phyloP scores from a whole-genome alignment of 257 asterid species.

The Przewalskia tangutica region DNA sequence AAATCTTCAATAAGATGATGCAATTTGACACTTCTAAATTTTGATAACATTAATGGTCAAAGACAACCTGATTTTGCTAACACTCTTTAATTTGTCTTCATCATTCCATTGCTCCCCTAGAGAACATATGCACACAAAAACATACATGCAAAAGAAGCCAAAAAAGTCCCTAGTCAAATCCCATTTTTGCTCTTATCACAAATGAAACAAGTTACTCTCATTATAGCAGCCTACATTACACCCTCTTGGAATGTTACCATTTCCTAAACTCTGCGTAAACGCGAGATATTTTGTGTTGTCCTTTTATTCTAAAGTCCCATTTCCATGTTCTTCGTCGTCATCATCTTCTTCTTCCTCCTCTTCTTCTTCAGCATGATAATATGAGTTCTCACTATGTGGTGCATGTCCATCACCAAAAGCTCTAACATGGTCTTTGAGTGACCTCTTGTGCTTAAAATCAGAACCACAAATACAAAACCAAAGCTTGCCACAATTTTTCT shows the following conservation, averaged over 20 bases:
- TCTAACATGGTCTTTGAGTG: slow-evolving; percentile 71
- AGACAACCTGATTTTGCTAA: slow-evolving; percentile 33
- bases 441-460: slow-evolving; percentile 84
- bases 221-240: neutral
- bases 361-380: slow-evolving; percentile 18
- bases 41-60: slow-evolving; percentile 18
- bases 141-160: slow-evolving; percentile 34
- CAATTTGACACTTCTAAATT: slow-evolving; percentile 27
- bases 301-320: neutral
- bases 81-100: slow-evolving; percentile 22
- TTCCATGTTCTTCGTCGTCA: slow-evolving; percentile 4
- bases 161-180: slow-evolving; percentile 40
- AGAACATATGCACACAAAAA: slow-evolving; percentile 15
- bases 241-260: neutral
- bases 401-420: slow-evolving; percentile 80
- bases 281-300: neutral
- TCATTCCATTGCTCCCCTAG: slow-evolving; percentile 7
- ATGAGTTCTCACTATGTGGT: slow-evolving; percentile 41
- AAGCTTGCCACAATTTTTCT: slow-evolving; percentile 72
- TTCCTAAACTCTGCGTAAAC: neutral
- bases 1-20: slow-evolving; percentile 23
- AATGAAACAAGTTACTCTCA: neutral
- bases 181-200: neutral
- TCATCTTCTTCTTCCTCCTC: slow-evolving; percentile 6
- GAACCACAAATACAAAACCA: slow-evolving; percentile 93